Conservation (phyloP, 75 land plant species). For the Picea glauca region DNA sequence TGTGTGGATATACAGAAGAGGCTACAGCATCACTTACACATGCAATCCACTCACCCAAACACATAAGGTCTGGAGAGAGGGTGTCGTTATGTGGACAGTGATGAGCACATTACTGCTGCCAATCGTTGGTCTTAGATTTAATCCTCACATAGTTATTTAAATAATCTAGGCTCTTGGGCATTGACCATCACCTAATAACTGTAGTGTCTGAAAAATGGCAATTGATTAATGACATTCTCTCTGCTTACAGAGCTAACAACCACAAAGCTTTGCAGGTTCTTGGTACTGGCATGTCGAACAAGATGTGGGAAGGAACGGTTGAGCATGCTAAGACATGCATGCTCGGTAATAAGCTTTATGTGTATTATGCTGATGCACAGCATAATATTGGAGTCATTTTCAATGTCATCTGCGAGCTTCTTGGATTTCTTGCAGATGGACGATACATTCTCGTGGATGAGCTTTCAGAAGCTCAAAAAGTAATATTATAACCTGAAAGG, state of each 20-base stretch:
- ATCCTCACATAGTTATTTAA: neutral
- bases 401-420: conserved; percentile 41
- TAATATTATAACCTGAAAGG: neutral
- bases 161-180: neutral
- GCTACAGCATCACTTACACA: neutral
- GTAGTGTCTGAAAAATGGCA: neutral
- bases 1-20: neutral
- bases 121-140: neutral
- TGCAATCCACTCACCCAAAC: neutral
- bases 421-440: conserved; percentile 40
- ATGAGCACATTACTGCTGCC: neutral
- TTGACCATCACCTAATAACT: neutral
- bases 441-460: conserved; percentile 32
- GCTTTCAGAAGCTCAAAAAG: conserved; percentile 61
- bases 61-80: neutral
- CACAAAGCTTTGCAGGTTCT: conserved; percentile 38
- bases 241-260: conserved; percentile 7
- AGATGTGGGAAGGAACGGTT: conserved; percentile 68
- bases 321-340: conserved; percentile 69
- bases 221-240: neutral
- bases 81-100: neutral
- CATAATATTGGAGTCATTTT: conserved; percentile 47
- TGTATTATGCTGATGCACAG: conserved; percentile 29
- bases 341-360: conserved; percentile 25
- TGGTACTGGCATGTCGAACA: conserved; percentile 69